Evolutionary conservation across 2,329 filamentous ascomycete species (phyloP), one percentile per base, ranked within the genome.

Genomic region (Alternaria conjuncta): DNA sequence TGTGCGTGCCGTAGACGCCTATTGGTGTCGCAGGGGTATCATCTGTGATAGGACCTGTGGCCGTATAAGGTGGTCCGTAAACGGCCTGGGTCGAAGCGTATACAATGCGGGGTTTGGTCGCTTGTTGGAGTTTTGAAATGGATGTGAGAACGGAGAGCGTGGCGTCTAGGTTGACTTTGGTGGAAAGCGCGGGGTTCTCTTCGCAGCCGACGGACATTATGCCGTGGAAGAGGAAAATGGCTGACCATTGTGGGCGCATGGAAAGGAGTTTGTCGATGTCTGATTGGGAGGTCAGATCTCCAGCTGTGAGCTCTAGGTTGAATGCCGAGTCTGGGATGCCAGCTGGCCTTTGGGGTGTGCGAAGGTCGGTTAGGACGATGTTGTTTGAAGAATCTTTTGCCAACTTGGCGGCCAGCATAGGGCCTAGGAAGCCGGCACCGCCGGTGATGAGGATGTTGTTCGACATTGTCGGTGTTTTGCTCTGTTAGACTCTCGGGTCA

Each of bases 161-260:
- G 86, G 85, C 45, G 84, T 88, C 84, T 46, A 89, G 79, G 74
- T 89, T 89, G 55, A 89, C 86, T 23, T 78, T 79, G 73, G 87
- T 82, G 10, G 85, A 86, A 5, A 87, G 80, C 56, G 86, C 84
- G 70, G 85, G 87, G 78, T 88, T 82, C 59, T 85, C 84, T 74
- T 89, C 87, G 15, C 86, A 85, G 8, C 86, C 86, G 4, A 86
- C 85, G 0, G 87, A 89, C 87, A 89, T 89, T 81, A 89, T 87
- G 61, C 87, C 87, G 76, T 89, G 87, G 78, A 89, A 86, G 67
- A 87, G 79, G 78, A 87, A 89, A 51, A 61, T 50, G 6, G 69
- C 66, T 15, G 55, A 50, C 66, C 66, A 69, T 53, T 46, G 10
- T 2, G 56, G 32, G 36, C 56, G 56, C 47, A 59, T 32, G 15